phyloP scores from a whole-genome alignment of 108 stramenopile genomes.

The Cylindrotheca fusiformis region DNA sequence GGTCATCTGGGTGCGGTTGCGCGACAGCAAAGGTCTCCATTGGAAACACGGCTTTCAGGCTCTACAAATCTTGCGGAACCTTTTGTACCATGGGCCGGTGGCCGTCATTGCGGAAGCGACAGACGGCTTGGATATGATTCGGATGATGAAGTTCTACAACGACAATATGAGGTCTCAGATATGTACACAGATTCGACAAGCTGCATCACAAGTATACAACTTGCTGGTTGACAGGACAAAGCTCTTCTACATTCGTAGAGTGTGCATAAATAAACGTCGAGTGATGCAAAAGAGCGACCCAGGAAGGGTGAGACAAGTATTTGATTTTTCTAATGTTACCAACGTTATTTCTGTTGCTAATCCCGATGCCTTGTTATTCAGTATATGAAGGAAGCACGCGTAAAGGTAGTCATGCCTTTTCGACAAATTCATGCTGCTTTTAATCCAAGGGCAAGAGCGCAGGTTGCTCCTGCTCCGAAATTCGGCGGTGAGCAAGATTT shows the following conservation, averaged over 20 bases:
- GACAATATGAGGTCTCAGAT: constrained; percentile 53
- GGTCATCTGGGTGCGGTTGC: constrained; percentile 80
- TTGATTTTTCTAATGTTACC: neutral
- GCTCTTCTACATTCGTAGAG: constrained; percentile 58
- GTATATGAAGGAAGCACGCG: constrained; percentile 19
- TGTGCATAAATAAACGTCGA: constrained; percentile 47
- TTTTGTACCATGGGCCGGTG: constrained; percentile 77
- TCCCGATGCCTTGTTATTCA: neutral
- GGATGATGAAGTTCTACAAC: constrained; percentile 67
- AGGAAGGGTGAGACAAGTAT: constrained; percentile 17
- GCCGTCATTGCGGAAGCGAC: constrained; percentile 77
- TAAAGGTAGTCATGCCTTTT: constrained; percentile 18
- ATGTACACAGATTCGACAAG: constrained; percentile 54
- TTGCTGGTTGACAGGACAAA: constrained; percentile 63
- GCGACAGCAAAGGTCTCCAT: constrained; percentile 61
- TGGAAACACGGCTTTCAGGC: constrained; percentile 72
- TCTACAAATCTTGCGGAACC: constrained; percentile 69
- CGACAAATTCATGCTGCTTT: constrained; percentile 24
- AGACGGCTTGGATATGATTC: constrained; percentile 79
- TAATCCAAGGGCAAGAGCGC: constrained; percentile 15
- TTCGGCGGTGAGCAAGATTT: constrained; percentile 16
- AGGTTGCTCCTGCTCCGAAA: constrained; percentile 9
- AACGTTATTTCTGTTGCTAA: neutral
- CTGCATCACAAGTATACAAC: constrained; percentile 67
- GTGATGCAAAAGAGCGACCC: constrained; percentile 22